phyloP scores from a whole-genome alignment of 2,329 filamentous ascomycete genomes.

The Metarhizium album region DNA sequence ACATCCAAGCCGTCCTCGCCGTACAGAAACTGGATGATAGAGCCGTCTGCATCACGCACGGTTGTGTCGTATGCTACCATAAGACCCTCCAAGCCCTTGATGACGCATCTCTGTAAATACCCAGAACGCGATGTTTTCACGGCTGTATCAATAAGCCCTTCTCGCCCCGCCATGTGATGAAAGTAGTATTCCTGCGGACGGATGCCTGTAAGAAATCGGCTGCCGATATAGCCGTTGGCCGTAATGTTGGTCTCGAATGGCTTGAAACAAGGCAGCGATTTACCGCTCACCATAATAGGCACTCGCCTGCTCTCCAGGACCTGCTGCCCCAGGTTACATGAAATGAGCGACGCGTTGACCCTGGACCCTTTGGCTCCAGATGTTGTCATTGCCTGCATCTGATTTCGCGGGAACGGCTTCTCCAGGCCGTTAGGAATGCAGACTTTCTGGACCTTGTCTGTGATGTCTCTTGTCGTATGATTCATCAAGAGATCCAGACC shows the following conservation, averaged over 20 bases:
- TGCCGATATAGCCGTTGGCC: constrained; percentile 87
- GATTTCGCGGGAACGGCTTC: constrained; percentile 90
- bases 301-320: constrained; percentile 91
- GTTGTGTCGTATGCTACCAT: constrained; percentile 88
- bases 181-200: constrained; percentile 98
- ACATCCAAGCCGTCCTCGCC: constrained; percentile 94
- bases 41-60: constrained; percentile 87
- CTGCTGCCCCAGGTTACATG: constrained; percentile 93
- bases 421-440: constrained; percentile 76
- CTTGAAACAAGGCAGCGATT: constrained; percentile 87
- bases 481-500: constrained; percentile 87
- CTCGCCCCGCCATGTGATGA: constrained; percentile 97
- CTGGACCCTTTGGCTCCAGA: constrained; percentile 88
- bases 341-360: constrained; percentile 96
- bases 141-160: constrained; percentile 96
- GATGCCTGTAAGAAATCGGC: constrained; percentile 96
- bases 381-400: constrained; percentile 98
- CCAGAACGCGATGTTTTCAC: constrained; percentile 97
- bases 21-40: constrained; percentile 88
- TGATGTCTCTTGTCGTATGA: constrained; percentile 55
- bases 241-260: constrained; percentile 82
- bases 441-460: constrained; percentile 62
- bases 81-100: constrained; percentile 97
- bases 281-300: constrained; percentile 94
- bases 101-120: constrained; percentile 90